Evolutionary conservation across 148 eudicot genomes (phyloP), one percentile per base, ranked within the genome.

Genomic region (Salicornia ramosissima): DNA sequence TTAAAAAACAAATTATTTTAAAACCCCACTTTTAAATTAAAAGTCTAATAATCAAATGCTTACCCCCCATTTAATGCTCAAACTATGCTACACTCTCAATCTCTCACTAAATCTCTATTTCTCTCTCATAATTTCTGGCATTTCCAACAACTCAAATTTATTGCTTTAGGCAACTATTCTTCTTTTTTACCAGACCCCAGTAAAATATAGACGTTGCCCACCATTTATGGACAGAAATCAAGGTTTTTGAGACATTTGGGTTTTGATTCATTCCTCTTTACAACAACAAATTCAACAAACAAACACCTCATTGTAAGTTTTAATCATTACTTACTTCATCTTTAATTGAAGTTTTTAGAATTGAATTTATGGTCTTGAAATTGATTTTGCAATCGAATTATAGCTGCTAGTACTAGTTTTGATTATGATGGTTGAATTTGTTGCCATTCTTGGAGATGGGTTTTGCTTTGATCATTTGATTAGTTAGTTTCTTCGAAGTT

Each of bases 41-140:
- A 31, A 51, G 18, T 55, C 56, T 68, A 61, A 71, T 68, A 61
- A 71, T 64, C 63, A 52, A 67, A 36, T 67, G 29, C 43, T 22
- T 15, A 34, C 47, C 74, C 64, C 58, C 51, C 68, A 78, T 85
- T 85, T 74, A 82, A 73, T 78, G 84, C 84, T 69, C 65, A 68
- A 72, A 79, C 78, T 65, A 60, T 73, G 56, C 46, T 31, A 54
- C 18, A 11, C 64, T 51, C 60, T 62, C 61, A n/a, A 56, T 62
- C 31, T 81, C 74, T 75, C 68, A 71, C 25, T 55, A 14, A 1
- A 15, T 19, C 42, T 22, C 31, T 28, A 36, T 46, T 34, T 56
- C 75, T 65, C 31, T 65, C 57, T 50, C 30, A 18, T 47, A 18
- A 11, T 57, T 49, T 57, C 43, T n/a, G 47, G 58, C 30, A 57